phyloP scores from a whole-genome alignment of 2,329 filamentous ascomycete genomes.

The Aspergillus pseudoviridinutans region DNA sequence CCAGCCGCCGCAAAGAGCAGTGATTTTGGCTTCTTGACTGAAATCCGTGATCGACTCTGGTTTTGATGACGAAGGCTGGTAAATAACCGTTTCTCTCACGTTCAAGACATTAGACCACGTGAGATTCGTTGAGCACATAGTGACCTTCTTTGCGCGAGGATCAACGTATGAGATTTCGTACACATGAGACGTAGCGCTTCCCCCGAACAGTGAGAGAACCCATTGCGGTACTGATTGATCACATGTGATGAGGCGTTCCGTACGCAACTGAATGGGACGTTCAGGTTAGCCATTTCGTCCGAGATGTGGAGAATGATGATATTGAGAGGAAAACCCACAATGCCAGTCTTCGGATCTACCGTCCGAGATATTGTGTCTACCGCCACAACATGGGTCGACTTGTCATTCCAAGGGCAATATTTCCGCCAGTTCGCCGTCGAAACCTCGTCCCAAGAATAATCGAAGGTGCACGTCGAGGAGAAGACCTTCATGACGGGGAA shows the following conservation, averaged over 20 bases:
- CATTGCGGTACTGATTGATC: conserved; percentile 47
- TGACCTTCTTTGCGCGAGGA: conserved; percentile 75
- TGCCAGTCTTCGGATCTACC: conserved; percentile 61
- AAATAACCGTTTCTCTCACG: conserved; percentile 89
- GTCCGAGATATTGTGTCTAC: conserved; percentile 84
- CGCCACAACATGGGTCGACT: conserved; percentile 92
- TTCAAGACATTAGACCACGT: conserved; percentile 87
- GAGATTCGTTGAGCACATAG: conserved; percentile 93
- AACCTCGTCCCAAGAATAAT: conserved; percentile 99
- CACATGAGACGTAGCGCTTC: conserved; percentile 77
- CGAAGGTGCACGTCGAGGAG: conserved; percentile 80
- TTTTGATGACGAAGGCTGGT: conserved; percentile 58
- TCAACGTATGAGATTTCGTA: conserved; percentile 97
- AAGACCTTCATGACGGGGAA: conserved; percentile 81
- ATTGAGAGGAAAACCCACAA: conserved; percentile 48
- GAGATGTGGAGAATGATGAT: background rate
- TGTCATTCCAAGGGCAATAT: conserved; percentile 98
- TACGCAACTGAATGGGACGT: conserved; percentile 53
- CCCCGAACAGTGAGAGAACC: conserved; percentile 73
- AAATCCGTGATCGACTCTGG: conserved; percentile 68
- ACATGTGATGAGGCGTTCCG: conserved; percentile 60
- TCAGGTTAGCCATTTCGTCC: conserved; percentile 9
- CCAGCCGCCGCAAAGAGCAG: conserved; percentile 92
- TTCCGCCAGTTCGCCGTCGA: conserved; percentile 98
- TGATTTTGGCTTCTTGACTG: conserved; percentile 85